phyloP scores from a whole-genome alignment of 2,329 filamentous ascomycete genomes.

The Septoria linicola region DNA sequence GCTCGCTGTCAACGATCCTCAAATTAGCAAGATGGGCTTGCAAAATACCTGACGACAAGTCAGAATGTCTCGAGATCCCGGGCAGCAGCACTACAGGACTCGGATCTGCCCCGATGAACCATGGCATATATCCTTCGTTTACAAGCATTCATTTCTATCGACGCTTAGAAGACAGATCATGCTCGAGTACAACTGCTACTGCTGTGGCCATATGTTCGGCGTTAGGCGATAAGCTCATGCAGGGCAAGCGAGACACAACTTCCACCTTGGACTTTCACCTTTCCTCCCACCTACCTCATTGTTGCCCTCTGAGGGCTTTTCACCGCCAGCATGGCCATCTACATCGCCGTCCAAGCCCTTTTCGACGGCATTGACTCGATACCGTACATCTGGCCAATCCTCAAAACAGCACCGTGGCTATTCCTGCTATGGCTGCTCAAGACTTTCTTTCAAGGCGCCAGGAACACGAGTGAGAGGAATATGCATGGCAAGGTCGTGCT shows the following conservation, averaged over 20 bases:
- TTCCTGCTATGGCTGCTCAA: slow-evolving; percentile 62
- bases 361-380: slow-evolving; percentile 55
- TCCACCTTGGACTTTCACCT: neutral
- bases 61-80: too few relatives aligned
- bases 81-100: too few relatives aligned
- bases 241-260: neutral
- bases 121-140: too few relatives aligned
- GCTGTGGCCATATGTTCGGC: too few relatives aligned
- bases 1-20: too few relatives aligned
- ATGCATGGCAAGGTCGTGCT: slow-evolving; percentile 95
- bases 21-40: too few relatives aligned
- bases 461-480: slow-evolving; percentile 71
- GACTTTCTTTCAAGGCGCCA: slow-evolving; percentile 72
- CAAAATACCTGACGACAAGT: too few relatives aligned
- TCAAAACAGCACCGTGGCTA: slow-evolving; percentile 56
- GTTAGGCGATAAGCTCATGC: slow-evolving; percentile 9
- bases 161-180: too few relatives aligned
- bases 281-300: neutral
- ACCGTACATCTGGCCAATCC: slow-evolving; percentile 35
- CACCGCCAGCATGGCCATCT: slow-evolving; percentile 57
- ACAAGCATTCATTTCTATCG: too few relatives aligned
- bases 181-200: too few relatives aligned
- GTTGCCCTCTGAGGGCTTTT: slow-evolving; percentile 4
- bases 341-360: slow-evolving; percentile 56
- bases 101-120: too few relatives aligned